Conservation (phyloP, 2,329 filamentous ascomycete genomes). For the Verticillium isaacii region DNA sequence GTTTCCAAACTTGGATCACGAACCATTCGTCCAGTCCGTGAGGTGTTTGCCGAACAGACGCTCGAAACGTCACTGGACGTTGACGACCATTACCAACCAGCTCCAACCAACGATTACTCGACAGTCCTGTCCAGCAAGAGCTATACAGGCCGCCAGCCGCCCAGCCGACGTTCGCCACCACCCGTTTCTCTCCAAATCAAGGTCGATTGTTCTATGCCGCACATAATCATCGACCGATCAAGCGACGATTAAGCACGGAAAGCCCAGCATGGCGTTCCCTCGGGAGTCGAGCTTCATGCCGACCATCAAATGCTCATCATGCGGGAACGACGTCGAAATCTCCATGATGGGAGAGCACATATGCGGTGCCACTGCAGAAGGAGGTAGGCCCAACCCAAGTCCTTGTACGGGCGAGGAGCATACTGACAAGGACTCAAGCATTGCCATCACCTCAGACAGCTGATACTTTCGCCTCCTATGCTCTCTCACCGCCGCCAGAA, state of each 20-base stretch:
- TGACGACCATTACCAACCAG: background rate
- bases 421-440: slow-evolving; percentile 19
- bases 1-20: background rate
- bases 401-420: background rate
- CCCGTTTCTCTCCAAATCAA: background rate
- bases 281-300: slow-evolving; percentile 69
- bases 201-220: background rate
- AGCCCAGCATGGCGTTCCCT: slow-evolving; percentile 40
- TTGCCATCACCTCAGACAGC: slow-evolving; percentile 30
- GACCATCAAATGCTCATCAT: slow-evolving; percentile 83
- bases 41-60: background rate
- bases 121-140: background rate
- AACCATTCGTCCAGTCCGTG: background rate
- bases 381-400: slow-evolving; percentile 29
- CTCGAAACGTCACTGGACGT: background rate
- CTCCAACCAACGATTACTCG: background rate
- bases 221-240: background rate
- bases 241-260: background rate
- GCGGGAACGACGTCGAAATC: slow-evolving; percentile 73
- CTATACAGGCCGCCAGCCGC: background rate
- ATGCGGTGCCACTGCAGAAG: slow-evolving; percentile 50
- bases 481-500: slow-evolving; percentile 18
- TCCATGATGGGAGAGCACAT: slow-evolving; percentile 81
- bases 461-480: slow-evolving; percentile 22
- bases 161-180: background rate